A percentile compares a stretch with the other conserved stretches of the same genome.
phyloP scores from a whole-genome alignment of 495 filamentous ascomycete species.

The Delitschia confertaspora region DNA sequence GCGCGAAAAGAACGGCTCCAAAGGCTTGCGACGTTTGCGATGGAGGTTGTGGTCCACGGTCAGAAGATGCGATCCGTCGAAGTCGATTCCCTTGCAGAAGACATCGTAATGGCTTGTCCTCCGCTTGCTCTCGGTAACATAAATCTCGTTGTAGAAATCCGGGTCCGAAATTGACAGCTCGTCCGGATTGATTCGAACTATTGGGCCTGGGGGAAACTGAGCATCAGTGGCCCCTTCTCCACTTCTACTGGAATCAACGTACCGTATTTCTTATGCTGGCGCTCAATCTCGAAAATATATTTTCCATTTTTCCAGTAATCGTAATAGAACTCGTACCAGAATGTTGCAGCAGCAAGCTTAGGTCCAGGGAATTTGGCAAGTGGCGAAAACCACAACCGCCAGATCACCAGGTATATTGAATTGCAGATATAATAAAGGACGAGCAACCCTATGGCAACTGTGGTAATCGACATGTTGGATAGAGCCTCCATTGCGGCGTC shows the following conservation, averaged over 20 bases:
- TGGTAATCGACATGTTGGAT: no score
- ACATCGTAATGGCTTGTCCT: conserved; percentile 13
- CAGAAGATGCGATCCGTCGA: conserved; percentile 8
- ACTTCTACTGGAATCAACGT: no score
- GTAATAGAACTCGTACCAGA: conserved; percentile 16
- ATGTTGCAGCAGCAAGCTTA: conserved; percentile 9
- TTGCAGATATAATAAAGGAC: no score
- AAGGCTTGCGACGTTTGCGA: conserved; percentile 8
- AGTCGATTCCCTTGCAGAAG: conserved; percentile 14
- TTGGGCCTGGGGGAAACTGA: conserved; percentile 18
- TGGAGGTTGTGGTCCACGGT: conserved; percentile 16
- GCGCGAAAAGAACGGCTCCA: conserved; percentile 20
- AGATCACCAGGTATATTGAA: conserved; percentile 12
- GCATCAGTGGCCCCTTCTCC: no score
- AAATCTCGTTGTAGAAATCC: conserved; percentile 15
- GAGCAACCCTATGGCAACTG: no score
- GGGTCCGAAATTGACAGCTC: conserved; percentile 19
- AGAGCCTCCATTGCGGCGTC: no score
- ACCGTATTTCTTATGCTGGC: conserved; percentile 14
- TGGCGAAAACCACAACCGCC: conserved; percentile 14
- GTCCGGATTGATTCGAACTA: conserved; percentile 19
- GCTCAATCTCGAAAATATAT: conserved; percentile 14
- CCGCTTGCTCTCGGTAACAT: conserved; percentile 9
- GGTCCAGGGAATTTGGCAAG: conserved; percentile 15
- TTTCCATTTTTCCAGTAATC: conserved; percentile 7